Evolutionary conservation across 306 rosid genomes (phyloP).

Genomic region (Geum urbanum): DNA sequence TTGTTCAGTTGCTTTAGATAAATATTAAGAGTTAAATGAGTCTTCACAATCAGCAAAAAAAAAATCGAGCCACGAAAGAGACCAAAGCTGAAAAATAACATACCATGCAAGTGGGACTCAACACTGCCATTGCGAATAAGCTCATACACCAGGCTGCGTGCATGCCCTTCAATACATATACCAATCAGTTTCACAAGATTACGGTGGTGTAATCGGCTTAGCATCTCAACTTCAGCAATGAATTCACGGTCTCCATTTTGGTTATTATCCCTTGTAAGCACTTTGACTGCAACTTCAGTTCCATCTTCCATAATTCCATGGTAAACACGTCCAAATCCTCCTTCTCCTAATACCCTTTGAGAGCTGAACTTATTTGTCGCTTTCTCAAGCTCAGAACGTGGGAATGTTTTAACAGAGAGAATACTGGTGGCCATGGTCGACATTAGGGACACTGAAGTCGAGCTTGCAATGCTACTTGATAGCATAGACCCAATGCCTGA

Average conservation of each 20-base stretch:
- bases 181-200: slow-evolving; percentile 95
- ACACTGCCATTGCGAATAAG: slow-evolving; percentile 89
- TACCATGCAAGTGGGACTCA: slow-evolving; percentile 98
- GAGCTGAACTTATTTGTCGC: slow-evolving; percentile 80
- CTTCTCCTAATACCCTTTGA: slow-evolving; percentile 81
- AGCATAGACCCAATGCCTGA: slow-evolving; percentile 65
- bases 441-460: slow-evolving; percentile 64
- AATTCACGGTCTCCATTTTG: slow-evolving; percentile 85
- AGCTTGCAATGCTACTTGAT: slow-evolving; percentile 75
- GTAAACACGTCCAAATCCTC: slow-evolving; percentile 96
- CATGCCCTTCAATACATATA: slow-evolving; percentile 76
- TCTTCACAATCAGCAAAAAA: background rate
- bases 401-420: slow-evolving; percentile 72
- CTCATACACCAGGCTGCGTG: slow-evolving; percentile 87
- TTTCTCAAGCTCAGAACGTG: slow-evolving; percentile 75
- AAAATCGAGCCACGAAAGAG: slow-evolving; percentile 14
- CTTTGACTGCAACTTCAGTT: slow-evolving; percentile 83
- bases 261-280: slow-evolving; percentile 57
- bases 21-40: background rate
- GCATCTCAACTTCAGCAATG: slow-evolving; percentile 86
- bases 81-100: slow-evolving; percentile 15
- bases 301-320: slow-evolving; percentile 75
- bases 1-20: background rate
- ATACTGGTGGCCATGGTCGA: slow-evolving; percentile 67
- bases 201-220: slow-evolving; percentile 92